Conservation (phyloP, 495 filamentous ascomycete species). For the Talaromyces adpressus region DNA sequence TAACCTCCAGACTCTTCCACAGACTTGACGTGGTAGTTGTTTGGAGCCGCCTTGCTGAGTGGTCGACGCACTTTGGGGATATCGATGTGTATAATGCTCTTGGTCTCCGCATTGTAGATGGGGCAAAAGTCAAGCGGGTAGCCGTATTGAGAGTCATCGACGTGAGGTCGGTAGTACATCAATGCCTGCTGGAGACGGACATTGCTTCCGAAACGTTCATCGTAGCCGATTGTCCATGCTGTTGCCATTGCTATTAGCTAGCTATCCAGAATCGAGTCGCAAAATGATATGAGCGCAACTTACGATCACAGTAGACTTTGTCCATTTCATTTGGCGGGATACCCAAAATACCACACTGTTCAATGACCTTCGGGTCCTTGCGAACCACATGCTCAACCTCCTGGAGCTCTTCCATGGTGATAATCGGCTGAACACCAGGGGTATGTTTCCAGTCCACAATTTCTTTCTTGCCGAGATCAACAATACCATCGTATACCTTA, state of each 20-base stretch:
- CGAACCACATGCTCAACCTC: conserved; percentile 76
- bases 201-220: conserved; percentile 78
- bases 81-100: conserved; percentile 83
- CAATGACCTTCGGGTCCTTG: conserved; percentile 81
- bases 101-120: conserved; percentile 78
- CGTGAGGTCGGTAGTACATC: conserved; percentile 88
- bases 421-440: conserved; percentile 80
- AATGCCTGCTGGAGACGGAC: conserved; percentile 85
- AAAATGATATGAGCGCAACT: conserved; percentile 22
- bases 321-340: conserved; percentile 82
- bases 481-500: conserved; percentile 78
- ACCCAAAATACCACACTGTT: conserved; percentile 85
- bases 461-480: conserved; percentile 66
- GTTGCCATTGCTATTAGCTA: conserved; percentile 9
- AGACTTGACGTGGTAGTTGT: conserved; percentile 73
- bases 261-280: not conserved
- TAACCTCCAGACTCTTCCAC: conserved; percentile 70
- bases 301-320: conserved; percentile 86
- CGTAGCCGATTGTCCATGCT: conserved; percentile 96
- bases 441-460: conserved; percentile 70
- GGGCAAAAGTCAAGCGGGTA: conserved; percentile 93
- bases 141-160: conserved; percentile 85
- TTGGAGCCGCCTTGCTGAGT: conserved; percentile 62
- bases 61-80: conserved; percentile 74
- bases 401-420: conserved; percentile 92